These are phyloP conservation scores for Lactarius sp. DNA, from an alignment of 768 basidiomycete species.

Conservation along the genomic window DNA sequence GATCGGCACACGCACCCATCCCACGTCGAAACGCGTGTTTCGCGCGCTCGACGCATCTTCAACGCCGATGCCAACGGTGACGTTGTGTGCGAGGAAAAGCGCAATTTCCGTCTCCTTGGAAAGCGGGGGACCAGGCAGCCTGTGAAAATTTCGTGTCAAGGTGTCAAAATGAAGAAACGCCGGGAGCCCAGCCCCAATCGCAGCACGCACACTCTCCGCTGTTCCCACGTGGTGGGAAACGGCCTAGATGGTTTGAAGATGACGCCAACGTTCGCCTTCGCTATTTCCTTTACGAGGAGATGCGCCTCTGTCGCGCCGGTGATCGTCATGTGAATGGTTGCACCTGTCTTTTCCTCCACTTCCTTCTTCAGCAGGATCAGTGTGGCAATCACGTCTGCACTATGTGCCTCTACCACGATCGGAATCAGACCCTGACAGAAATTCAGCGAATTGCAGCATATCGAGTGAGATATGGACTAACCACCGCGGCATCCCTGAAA, in stretches of 20 bases:
- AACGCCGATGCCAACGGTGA: conserved; percentile 67
- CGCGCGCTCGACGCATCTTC: conserved; percentile 66
- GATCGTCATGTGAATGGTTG: conserved; percentile 45
- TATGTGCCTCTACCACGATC: conserved; percentile 57
- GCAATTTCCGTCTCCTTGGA: conserved; percentile 55
- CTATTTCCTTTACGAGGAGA: conserved; percentile 68
- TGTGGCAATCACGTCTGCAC: conserved; percentile 65
- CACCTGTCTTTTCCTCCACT: conserved; percentile 42
- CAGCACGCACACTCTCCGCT: conserved; percentile 51
- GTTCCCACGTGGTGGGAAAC: conserved; percentile 71
- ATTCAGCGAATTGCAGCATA: not conserved
- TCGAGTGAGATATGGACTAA: conserved; percentile 26
- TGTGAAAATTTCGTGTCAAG: conserved; percentile 27
- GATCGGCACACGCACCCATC: conserved; percentile 58
- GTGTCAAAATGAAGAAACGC: not conserved
- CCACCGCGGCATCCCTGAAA: conserved; percentile 45
- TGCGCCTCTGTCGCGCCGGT: conserved; percentile 64
- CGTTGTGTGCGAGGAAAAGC: conserved; percentile 58
- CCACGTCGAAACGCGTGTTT: conserved; percentile 73
- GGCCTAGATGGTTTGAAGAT: conserved; percentile 62
- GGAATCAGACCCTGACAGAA: conserved; percentile 46
- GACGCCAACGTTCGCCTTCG: conserved; percentile 61
- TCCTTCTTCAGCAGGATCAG: conserved; percentile 62
- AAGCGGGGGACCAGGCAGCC: conserved; percentile 71
- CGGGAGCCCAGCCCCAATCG: not conserved